These are phyloP conservation scores for Butyriboletus loyo DNA, from an alignment of 768 basidiomycete genomes.

Conservation along the genomic window DNA sequence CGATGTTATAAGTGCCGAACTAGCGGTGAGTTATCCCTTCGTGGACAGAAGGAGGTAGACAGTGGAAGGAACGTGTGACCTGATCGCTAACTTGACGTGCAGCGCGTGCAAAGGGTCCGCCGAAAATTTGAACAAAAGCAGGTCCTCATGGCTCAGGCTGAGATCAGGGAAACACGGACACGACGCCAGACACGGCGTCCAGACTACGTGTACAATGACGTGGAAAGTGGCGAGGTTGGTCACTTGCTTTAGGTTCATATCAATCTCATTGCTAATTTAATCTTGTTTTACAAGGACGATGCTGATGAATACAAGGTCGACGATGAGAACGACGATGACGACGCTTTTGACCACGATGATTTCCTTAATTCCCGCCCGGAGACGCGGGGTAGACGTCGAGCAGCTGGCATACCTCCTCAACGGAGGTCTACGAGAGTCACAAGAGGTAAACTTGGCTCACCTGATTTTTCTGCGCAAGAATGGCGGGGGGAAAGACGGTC, in stretches of 20 bases:
- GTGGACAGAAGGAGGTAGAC: constrained; percentile 14
- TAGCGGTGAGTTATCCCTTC: constrained; percentile 53
- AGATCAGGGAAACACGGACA: constrained; percentile 77
- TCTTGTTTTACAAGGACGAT: constrained; percentile 44
- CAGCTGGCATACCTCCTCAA: constrained; percentile 33
- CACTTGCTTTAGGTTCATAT: constrained; percentile 9
- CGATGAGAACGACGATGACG: constrained; percentile 67
- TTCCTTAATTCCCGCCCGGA: constrained; percentile 38
- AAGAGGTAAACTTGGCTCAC: constrained; percentile 50
- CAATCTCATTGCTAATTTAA: constrained; percentile 23
- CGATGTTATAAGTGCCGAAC: constrained; percentile 64
- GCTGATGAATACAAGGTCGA: constrained; percentile 65
- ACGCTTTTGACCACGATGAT: constrained; percentile 42
- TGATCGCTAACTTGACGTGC: constrained; percentile 23
- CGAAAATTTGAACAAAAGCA: constrained; percentile 69
- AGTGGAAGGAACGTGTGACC: constrained; percentile 9
- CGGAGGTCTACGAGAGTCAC: constrained; percentile 56
- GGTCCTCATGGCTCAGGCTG: constrained; percentile 66
- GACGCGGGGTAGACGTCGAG: constrained; percentile 43
- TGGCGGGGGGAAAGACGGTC: constrained; percentile 81
- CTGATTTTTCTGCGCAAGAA: constrained; percentile 46
- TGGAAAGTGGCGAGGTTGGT: constrained; percentile 57
- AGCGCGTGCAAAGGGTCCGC: constrained; percentile 72
- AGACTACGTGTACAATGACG: constrained; percentile 77
- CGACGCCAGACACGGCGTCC: constrained; percentile 68